A percentile compares a stretch with the other conserved stretches of the same genome.
These are phyloP conservation scores for Cudoniella acicularis DNA, from an alignment of 495 filamentous ascomycete species.

Conservation along the genomic window DNA sequence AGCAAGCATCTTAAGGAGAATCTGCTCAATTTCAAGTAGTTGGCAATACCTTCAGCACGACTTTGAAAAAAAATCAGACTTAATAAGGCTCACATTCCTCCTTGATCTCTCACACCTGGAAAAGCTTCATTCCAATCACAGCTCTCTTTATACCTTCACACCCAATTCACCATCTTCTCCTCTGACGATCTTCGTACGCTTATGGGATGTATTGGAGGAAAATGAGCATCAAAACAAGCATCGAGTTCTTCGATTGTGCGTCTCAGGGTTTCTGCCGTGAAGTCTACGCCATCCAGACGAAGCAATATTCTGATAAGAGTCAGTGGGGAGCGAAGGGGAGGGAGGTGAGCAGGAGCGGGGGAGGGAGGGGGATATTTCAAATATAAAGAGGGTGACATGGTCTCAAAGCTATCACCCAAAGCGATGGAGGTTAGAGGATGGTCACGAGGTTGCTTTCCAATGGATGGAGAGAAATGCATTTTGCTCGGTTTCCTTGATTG, in stretches of 20 bases:
- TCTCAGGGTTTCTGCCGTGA: constrained; percentile 6
- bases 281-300: constrained; percentile 16
- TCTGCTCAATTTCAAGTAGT: no score
- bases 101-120: not conserved
- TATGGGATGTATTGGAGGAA: constrained; percentile 8
- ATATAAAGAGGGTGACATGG: no score
- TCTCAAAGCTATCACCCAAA: constrained; percentile 8
- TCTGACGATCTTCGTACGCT: constrained; percentile 6
- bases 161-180: constrained; percentile 3
- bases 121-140: not conserved
- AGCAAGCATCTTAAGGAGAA: no score
- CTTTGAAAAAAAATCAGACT: no score
- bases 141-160: no score
- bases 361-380: no score
- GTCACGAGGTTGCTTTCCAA: constrained; percentile 10
- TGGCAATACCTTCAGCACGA: no score
- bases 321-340: not conserved
- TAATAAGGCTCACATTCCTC: no score
- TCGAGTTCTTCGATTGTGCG: constrained; percentile 16
- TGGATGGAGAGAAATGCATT: constrained; percentile 9
- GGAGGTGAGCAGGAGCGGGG: not conserved
- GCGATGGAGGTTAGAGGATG: constrained; percentile 7
- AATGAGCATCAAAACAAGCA: constrained; percentile 10
- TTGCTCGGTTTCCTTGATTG: constrained; percentile 9
- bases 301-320: constrained; percentile 8